These are phyloP conservation scores for Pilaira anomala DNA, from an alignment of 192 early-diverging fungal species.

Conservation along the genomic window DNA sequence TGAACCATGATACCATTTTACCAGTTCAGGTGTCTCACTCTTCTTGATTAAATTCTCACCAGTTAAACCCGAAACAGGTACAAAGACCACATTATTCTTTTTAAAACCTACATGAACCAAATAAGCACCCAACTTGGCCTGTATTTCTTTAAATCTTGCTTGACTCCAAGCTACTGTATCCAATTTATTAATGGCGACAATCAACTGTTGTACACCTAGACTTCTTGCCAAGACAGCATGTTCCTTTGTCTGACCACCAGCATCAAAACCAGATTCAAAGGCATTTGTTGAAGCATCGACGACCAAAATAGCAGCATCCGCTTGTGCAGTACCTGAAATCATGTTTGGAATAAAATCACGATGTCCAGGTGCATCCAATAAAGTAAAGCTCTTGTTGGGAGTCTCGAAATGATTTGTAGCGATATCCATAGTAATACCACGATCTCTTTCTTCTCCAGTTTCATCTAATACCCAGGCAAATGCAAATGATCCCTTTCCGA, in stretches of 20 bases:
- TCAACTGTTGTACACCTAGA: constrained; percentile 88
- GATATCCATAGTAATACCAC: constrained; percentile 97
- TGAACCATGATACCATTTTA: constrained; percentile 76
- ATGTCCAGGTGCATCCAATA: constrained; percentile 97
- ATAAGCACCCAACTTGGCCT: constrained; percentile 62
- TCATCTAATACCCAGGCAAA: constrained; percentile 98
- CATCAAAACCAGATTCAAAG: constrained; percentile 95
- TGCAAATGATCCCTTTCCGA: constrained; percentile 93
- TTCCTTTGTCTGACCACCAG: constrained; percentile 94
- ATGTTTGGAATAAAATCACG: constrained; percentile 99
- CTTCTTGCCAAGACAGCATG: constrained; percentile 89
- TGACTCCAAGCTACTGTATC: constrained; percentile 86
- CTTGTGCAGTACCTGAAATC: constrained; percentile 93
- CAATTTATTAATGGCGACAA: constrained; percentile 95
- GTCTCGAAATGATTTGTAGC: constrained; percentile 91
- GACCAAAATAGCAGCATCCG: constrained; percentile 93
- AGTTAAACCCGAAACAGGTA: constrained; percentile 90
- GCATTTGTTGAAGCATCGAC: constrained; percentile 85
- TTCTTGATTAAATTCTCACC: constrained; percentile 78
- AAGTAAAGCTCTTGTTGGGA: constrained; percentile 66
- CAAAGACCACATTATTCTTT: constrained; percentile 68
- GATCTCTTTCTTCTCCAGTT: constrained; percentile 85
- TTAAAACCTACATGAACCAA: constrained; percentile 79
- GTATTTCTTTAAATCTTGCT: constrained; percentile 76
- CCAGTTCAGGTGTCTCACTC: constrained; percentile 42